Base-by-base conservation (phyloP, 176 grass and related monocot genomes). In the Phragmites australis region DNA sequence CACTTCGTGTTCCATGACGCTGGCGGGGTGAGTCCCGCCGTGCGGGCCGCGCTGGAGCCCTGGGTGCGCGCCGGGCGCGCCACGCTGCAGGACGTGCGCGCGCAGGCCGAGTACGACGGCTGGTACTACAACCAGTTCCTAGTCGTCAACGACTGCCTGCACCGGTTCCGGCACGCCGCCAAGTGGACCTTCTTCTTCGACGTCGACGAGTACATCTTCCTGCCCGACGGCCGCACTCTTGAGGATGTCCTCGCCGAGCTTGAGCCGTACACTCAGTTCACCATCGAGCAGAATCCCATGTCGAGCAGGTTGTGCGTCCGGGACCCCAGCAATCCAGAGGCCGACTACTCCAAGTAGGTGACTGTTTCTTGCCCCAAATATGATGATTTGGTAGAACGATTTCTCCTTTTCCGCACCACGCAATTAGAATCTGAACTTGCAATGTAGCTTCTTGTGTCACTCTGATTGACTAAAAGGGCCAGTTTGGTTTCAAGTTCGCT, bases 1-100 rank as follows among this genome's bases (percentile, higher is more conserved):
- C 92, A 98, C 74, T 98, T 98, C 85, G 92, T 98, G 0, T 98
- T 98, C 84, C 90, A 98, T 84, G 92, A 98, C 87, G 96, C 90
- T 53, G 92, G 96, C 22, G 96, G 90, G 1, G 76, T 91, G 4
- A 6, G 25, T 34, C 66, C 92, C 17, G 90, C 87, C 4, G 90
- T 94, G 81, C 92, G 90, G 34, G 82, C 86, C 2, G 96, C 81
- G 84, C 84, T 95, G 3, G 19, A 80, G 9, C 96, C 96, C 0
- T 99, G 96, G 96, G 77, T 99, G 58, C 88, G 74, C n/a, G 86
- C 86, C 10, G 96, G 96, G 10, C 88, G 92, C 27, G 92, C 88
- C 76, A 99, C 96, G 59, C 59, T 99, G 34, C 96, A 99, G 85
- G 96, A 99, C 80, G 89, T 99, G 64, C 88, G 96, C 41, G 88